Evolutionary conservation across 768 basidiomycete genomes (phyloP).

Genomic region (Lyophyllum semitale): DNA sequence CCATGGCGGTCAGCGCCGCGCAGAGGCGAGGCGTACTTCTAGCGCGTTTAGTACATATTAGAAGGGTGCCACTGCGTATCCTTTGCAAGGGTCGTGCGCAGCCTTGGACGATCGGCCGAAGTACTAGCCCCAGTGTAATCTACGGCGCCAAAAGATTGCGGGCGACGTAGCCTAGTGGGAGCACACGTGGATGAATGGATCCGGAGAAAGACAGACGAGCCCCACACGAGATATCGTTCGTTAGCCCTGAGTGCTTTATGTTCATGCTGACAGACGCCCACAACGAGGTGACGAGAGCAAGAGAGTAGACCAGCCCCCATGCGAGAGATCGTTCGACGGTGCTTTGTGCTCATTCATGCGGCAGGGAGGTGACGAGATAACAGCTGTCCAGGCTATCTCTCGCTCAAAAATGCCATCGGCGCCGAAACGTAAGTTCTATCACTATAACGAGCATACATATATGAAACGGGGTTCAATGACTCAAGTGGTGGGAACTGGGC

Average conservation of each 20-base stretch:
- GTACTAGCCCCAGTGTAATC: too few relatives aligned
- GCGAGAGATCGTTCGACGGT: too few relatives aligned
- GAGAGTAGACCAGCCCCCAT: too few relatives aligned
- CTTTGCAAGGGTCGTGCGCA: background rate
- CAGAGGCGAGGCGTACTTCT: background rate
- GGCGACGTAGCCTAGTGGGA: background rate
- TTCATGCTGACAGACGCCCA: background rate
- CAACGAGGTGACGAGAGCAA: background rate
- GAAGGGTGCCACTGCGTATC: too few relatives aligned
- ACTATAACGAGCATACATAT: background rate
- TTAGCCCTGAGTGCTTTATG: too few relatives aligned
- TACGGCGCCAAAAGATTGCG: background rate
- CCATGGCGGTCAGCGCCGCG: too few relatives aligned
- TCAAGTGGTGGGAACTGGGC: background rate
- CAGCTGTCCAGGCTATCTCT: too few relatives aligned
- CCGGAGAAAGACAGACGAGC: background rate
- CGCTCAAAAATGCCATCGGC: too few relatives aligned
- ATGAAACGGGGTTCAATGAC: background rate
- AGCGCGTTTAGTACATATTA: background rate
- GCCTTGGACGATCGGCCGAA: background rate
- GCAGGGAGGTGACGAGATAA: too few relatives aligned
- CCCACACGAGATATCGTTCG: background rate
- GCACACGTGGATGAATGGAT: background rate
- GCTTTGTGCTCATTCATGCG: too few relatives aligned
- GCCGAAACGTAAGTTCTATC: too few relatives aligned